A percentile compares a stretch with the other conserved stretches of the same genome.
These are phyloP conservation scores for Epichloe gansuensis DNA, from an alignment of 2,329 filamentous ascomycete species.

Conservation along the genomic window DNA sequence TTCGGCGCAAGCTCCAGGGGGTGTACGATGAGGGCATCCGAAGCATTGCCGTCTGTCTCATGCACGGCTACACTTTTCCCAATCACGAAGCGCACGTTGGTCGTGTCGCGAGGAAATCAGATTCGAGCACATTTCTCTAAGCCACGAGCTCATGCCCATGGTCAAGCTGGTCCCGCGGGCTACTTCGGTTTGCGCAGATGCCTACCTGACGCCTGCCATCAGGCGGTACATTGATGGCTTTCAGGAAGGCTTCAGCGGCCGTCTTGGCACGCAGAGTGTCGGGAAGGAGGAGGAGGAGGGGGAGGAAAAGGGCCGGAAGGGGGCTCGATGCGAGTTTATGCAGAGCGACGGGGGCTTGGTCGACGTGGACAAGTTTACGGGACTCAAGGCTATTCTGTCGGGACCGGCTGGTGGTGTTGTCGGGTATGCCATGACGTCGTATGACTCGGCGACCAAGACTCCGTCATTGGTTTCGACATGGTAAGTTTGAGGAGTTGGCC, in stretches of 20 bases:
- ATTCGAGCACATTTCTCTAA: slow-evolving; percentile 29
- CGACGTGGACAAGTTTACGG: slow-evolving; percentile 52
- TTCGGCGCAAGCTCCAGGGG: slow-evolving; percentile 42
- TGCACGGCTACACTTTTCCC: slow-evolving; percentile 57
- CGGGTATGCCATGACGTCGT: slow-evolving; percentile 62
- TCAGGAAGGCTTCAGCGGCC: slow-evolving; percentile 24
- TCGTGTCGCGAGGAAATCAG: slow-evolving; percentile 26
- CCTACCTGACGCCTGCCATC: slow-evolving; percentile 30
- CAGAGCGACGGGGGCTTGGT: slow-evolving; percentile 44
- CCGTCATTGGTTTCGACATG: slow-evolving; percentile 66
- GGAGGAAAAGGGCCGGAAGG: slow-evolving; percentile 38
- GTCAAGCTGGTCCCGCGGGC: slow-evolving; percentile 32
- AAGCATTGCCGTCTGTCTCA: slow-evolving; percentile 46
- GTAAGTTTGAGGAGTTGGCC: neutral
- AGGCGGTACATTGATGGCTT: slow-evolving; percentile 23
- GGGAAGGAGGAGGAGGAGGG: slow-evolving; percentile 50
- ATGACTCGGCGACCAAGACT: slow-evolving; percentile 51
- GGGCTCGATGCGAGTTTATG: slow-evolving; percentile 58
- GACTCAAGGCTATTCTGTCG: slow-evolving; percentile 56
- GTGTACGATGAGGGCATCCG: slow-evolving; percentile 49
- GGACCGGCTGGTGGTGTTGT: slow-evolving; percentile 70
- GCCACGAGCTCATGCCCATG: slow-evolving; percentile 28
- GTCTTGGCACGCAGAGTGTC: slow-evolving; percentile 44
- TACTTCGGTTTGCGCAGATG: slow-evolving; percentile 30
- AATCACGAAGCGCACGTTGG: slow-evolving; percentile 37